Conservation (phyloP, 139 green algal species). For the Chlamydomonas sp. region DNA sequence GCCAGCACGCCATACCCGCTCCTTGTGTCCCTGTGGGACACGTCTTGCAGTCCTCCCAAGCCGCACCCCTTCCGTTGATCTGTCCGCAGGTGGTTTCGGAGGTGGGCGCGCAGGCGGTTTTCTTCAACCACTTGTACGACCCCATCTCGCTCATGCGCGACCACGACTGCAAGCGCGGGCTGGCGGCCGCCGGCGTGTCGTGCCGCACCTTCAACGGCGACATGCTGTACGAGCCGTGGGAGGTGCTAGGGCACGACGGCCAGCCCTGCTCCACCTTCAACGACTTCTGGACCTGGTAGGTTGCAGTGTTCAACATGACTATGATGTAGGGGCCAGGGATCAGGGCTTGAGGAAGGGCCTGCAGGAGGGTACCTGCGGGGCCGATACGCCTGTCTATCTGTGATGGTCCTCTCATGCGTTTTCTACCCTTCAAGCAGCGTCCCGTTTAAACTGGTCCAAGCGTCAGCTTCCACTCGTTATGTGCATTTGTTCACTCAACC, state of each 20-base stretch:
- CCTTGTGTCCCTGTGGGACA: no score
- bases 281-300: conserved; percentile 80
- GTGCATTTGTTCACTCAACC: not conserved
- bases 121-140: conserved; percentile 97
- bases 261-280: conserved; percentile 85
- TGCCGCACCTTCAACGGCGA: conserved; percentile 88
- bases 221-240: conserved; percentile 93
- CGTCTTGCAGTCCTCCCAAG: no score
- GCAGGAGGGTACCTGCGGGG: no score
- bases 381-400: not conserved
- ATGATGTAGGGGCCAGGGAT: not conserved
- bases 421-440: no score
- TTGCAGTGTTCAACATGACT: not conserved
- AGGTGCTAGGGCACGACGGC: conserved; percentile 76
- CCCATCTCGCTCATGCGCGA: conserved; percentile 92
- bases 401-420: not conserved
- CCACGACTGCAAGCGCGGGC: conserved; percentile 80
- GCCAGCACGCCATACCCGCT: no score
- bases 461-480: not conserved
- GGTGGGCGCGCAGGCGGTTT: conserved; percentile 72
- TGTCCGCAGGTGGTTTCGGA: conserved; percentile 55
- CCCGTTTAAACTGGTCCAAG: no score
- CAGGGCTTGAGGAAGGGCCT: no score
- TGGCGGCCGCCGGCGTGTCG: conserved; percentile 59
- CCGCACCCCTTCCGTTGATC: no score